A percentile compares a stretch with the other conserved stretches of the same genome.
phyloP scores from a whole-genome alignment of 208 protist species.

The Zelonia costaricensis region DNA sequence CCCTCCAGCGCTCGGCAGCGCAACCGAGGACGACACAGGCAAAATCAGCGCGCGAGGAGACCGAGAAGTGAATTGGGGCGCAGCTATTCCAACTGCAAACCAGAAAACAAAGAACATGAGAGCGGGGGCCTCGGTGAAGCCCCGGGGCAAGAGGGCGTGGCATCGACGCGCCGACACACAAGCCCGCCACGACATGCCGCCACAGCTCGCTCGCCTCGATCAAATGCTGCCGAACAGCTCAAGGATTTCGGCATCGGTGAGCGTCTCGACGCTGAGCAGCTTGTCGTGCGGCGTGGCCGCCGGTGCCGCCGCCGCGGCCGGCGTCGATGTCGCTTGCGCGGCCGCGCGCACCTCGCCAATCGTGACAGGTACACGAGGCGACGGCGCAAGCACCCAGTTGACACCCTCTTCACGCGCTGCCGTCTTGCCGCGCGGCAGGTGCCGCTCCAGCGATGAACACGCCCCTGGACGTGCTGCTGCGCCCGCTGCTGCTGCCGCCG shows the following conservation, averaged over 20 bases:
- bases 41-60: too few relatives aligned
- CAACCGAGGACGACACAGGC: too few relatives aligned
- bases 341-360: slow-evolving; percentile 7
- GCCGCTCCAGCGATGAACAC: background rate
- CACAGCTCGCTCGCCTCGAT: background rate
- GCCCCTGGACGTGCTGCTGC: background rate
- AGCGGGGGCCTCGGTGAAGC: too few relatives aligned
- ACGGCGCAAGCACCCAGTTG: slow-evolving; percentile 15
- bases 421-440: background rate
- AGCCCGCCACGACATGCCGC: too few relatives aligned
- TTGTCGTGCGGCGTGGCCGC: slow-evolving; percentile 1
- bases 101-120: too few relatives aligned
- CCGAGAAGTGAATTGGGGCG: too few relatives aligned
- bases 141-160: too few relatives aligned
- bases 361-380: slow-evolving; percentile 2
- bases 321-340: too few relatives aligned
- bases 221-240: slow-evolving; percentile 58
- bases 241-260: slow-evolving; percentile 77
- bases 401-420: background rate
- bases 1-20: too few relatives aligned
- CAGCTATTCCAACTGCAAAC: too few relatives aligned
- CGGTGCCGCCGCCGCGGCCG: background rate
- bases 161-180: too few relatives aligned
- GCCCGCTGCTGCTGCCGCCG: background rate
- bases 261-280: slow-evolving; percentile 20